Conservation (phyloP, 441 rosid genomes). For the Theobroma grandiflorum region DNA sequence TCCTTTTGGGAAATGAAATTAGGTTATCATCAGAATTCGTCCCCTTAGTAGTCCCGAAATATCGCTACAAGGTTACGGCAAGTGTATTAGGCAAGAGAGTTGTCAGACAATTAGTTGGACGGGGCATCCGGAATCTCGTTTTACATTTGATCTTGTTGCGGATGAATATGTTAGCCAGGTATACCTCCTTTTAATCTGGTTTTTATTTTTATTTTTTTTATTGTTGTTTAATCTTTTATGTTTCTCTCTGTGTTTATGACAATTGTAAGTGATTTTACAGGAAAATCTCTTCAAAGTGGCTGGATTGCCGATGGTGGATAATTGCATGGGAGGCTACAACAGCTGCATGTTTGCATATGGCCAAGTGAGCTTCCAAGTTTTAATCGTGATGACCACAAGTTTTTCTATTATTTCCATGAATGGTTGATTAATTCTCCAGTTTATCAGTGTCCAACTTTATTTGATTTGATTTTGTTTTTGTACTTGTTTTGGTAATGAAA, state of each 20-base stretch:
- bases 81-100: conserved; percentile 93
- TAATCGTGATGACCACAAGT: background rate
- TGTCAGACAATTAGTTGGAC: conserved; percentile 88
- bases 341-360: conserved; percentile 99
- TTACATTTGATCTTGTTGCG: conserved; percentile 94
- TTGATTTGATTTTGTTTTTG: background rate
- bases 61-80: conserved; percentile 76
- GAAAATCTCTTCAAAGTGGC: conserved; percentile 91
- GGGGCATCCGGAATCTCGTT: conserved; percentile 92
- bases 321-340: conserved; percentile 94
- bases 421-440: background rate
- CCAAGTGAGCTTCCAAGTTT: conserved; percentile 62
- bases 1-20: conserved; percentile 23
- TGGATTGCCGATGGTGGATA: conserved; percentile 98
- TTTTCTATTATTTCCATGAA: background rate
- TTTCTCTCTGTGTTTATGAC: conserved; percentile 16
- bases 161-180: conserved; percentile 95
- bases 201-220: background rate
- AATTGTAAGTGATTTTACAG: conserved; percentile 44
- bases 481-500: background rate
- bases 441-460: background rate
- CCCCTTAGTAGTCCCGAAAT: conserved; percentile 89
- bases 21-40: conserved; percentile 93
- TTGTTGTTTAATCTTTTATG: background rate
- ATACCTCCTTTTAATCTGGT: conserved; percentile 1